Evolutionary conservation across 2,329 filamentous ascomycete genomes (phyloP), one percentile per base, ranked within the genome.

Genomic region (Trichoderma arundinaceum): DNA sequence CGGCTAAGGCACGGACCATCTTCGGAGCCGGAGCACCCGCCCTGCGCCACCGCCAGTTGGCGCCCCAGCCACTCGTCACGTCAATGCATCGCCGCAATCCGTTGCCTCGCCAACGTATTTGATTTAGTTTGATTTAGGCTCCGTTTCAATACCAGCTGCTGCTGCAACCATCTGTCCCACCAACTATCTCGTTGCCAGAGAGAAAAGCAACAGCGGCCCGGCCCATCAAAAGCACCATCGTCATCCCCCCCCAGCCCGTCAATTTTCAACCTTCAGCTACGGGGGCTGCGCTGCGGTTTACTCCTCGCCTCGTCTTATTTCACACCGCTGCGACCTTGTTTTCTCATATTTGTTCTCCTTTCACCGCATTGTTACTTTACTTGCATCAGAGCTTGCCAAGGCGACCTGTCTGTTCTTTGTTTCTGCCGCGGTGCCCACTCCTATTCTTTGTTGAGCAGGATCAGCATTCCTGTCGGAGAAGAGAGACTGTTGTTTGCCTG

Each of bases 91-190:
- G 61, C 22, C 22, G 2, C 61, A 51, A 56, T 49, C 19, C 58
- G 77, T 78, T 78, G 77, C 76, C 72, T 57, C 49, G 76, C 71
- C 77, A 78, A 78, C 77, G 68, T 69, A 68, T 74, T 73, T 71
- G 73, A 28, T 28, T 28, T 28, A 28, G 22, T 3, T 28, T 28
- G 22, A 28, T 69, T 69, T 69, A 66, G 54, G 41, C 49, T 68
- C 68, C 65, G 44, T 51, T 67, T 56, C 61, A 44, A 43, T 61
- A 35, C 61, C 57, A 46, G 56, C 60, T 59, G 68, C 60, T 59
- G 68, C 67, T 68, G 63, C 67, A 68, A 66, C 59, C 54, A 67
- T 56, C 38, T 57, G 67, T 65, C 66, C 56, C 59, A 65, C 68
- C 59, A 66, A 46, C 68, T 53, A 64, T 49, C 68, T 69, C 68